A percentile compares a stretch with the other conserved stretches of the same genome.
Evolutionary conservation across 2,329 filamentous ascomycete species (phyloP).

Genomic region (Aspergillus nomiae): DNA sequence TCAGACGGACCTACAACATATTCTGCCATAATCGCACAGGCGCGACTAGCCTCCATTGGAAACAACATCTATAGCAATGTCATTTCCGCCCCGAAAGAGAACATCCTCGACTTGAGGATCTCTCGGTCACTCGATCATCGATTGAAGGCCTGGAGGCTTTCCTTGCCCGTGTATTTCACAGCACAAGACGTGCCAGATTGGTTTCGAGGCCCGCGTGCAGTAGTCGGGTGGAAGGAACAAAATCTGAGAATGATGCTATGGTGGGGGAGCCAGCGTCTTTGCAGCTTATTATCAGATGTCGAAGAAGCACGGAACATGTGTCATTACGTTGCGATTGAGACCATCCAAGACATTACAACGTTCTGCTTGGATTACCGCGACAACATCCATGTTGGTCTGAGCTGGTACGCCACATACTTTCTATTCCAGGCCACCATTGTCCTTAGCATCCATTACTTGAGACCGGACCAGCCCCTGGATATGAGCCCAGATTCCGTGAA

Average conservation of each 20-base stretch:
- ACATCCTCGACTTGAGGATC: conserved; percentile 7
- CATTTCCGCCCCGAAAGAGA: conserved; percentile 11
- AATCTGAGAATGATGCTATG: conserved; percentile 26
- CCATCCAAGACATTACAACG: conserved; percentile 20
- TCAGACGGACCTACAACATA: conserved; percentile 19
- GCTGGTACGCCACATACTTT: conserved; percentile 29
- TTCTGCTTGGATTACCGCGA: conserved; percentile 16
- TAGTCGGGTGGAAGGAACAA: conserved; percentile 26
- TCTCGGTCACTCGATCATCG: conserved; percentile 24
- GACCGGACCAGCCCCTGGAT: not conserved
- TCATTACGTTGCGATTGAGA: conserved; percentile 20
- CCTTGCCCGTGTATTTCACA: conserved; percentile 21
- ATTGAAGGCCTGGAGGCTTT: conserved; percentile 22
- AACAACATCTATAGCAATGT: conserved; percentile 20
- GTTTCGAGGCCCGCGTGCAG: conserved; percentile 23
- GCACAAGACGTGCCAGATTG: conserved; percentile 17
- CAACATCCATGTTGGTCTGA: conserved; percentile 16
- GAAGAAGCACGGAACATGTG: conserved; percentile 23
- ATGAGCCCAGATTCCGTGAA: too few relatives aligned
- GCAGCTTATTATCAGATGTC: conserved; percentile 7
- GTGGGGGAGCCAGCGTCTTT: conserved; percentile 22
- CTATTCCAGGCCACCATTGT: conserved; percentile 25
- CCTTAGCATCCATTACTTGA: conserved; percentile 14
- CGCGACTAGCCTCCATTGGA: conserved; percentile 17
- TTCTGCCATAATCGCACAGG: conserved; percentile 23